Evolutionary conservation across 208 protist species (phyloP).

Genomic region (Trypanosoma cruzi): DNA sequence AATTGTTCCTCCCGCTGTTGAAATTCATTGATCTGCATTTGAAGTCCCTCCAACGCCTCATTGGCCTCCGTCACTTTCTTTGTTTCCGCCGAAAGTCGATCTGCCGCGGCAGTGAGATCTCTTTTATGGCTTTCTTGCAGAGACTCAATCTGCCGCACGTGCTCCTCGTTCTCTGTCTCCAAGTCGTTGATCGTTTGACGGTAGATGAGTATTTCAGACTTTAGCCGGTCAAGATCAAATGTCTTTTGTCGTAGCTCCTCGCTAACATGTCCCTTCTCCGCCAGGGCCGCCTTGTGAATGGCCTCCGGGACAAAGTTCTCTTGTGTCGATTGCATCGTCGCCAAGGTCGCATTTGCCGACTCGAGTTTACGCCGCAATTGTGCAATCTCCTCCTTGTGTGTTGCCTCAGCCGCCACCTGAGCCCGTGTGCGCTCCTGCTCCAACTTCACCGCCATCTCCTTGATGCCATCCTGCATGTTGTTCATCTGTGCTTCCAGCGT

Average conservation of each 20-base stretch:
- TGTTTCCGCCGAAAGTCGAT: constrained; percentile 55
- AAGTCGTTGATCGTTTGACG: constrained; percentile 82
- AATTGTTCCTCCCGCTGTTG: constrained; percentile 25
- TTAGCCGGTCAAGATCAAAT: constrained; percentile 78
- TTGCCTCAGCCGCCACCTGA: constrained; percentile 41
- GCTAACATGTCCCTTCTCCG: constrained; percentile 46
- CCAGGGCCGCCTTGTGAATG: constrained; percentile 57
- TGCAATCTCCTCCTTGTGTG: constrained; percentile 50
- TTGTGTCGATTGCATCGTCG: constrained; percentile 27
- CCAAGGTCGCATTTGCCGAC: constrained; percentile 43
- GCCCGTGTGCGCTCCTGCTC: constrained; percentile 57
- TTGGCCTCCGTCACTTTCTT: constrained; percentile 42
- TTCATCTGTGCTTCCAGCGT: constrained; percentile 81
- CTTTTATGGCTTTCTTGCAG: constrained; percentile 63
- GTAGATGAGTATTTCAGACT: constrained; percentile 88
- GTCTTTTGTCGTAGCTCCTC: constrained; percentile 56
- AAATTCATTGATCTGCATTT: constrained; percentile 1
- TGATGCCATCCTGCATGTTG: constrained; percentile 86
- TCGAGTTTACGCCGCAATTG: constrained; percentile 45
- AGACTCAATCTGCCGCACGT: constrained; percentile 77
- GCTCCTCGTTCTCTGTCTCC: constrained; percentile 84
- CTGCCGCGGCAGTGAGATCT: constrained; percentile 44
- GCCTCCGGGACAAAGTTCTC: constrained; percentile 66
- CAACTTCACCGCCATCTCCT: constrained; percentile 82
- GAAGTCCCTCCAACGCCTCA: constrained; percentile 24